These are phyloP conservation scores for Tulasnella sp. DNA, from an alignment of 768 basidiomycete genomes.

Conservation along the genomic window DNA sequence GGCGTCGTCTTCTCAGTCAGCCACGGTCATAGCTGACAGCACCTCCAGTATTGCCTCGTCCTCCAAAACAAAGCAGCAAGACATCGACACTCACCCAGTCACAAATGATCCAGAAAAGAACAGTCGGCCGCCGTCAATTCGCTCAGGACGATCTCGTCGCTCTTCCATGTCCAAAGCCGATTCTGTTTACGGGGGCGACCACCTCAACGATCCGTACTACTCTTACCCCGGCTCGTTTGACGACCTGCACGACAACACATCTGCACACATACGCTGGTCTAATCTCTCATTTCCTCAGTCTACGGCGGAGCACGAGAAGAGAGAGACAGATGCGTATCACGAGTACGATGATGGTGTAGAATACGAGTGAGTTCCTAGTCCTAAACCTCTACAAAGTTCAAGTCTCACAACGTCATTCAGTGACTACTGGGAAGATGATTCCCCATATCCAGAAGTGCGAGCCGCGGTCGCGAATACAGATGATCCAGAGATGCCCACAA, in stretches of 20 bases:
- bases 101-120: no score
- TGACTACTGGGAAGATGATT: constrained; percentile 45
- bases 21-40: no score
- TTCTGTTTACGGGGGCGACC: no score
- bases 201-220: constrained; percentile 14
- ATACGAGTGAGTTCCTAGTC: constrained; percentile 3
- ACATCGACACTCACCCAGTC: no score
- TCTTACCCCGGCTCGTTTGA: constrained; percentile 4
- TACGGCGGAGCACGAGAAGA: no score
- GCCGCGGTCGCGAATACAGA: constrained; percentile 50
- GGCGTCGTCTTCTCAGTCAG: no score
- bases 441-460: constrained; percentile 70
- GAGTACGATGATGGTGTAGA: background rate
- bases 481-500: constrained; percentile 21
- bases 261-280: constrained; percentile 8
- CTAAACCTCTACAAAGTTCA: no score
- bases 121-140: no score
- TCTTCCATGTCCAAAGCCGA: no score
- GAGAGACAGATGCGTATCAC: background rate
- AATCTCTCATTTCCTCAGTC: background rate
- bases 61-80: no score
- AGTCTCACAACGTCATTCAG: background rate
- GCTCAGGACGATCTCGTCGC: no score
- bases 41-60: no score
- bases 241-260: constrained; percentile 5